Conservation (phyloP, 305 asterid species). For the Rubia peregrina region DNA sequence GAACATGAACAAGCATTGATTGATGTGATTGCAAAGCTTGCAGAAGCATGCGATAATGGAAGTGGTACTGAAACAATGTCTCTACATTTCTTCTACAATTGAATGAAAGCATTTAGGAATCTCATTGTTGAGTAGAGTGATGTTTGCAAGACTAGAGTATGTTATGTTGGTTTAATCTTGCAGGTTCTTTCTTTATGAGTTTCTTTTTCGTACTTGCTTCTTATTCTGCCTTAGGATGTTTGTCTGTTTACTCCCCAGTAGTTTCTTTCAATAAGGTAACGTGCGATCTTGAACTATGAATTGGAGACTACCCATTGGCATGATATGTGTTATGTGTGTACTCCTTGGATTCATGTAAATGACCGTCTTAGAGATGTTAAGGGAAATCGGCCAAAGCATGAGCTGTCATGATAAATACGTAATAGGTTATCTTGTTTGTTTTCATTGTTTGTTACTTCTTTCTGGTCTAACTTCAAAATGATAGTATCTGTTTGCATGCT, state of each 20-base stretch:
- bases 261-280: not conserved
- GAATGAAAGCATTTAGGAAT: slow-evolving; percentile 6
- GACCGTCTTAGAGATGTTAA: not conserved
- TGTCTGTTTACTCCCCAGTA: not conserved
- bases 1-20: slow-evolving; percentile 84
- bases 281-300: not conserved
- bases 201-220: not conserved
- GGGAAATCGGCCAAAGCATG: not conserved
- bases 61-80: slow-evolving; percentile 43
- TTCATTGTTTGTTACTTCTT: not conserved
- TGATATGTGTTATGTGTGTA: not conserved
- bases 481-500: not conserved
- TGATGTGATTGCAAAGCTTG: slow-evolving; percentile 75
- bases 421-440: not conserved
- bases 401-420: not conserved
- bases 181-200: not conserved
- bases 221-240: not conserved
- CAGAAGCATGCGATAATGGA: slow-evolving; percentile 55
- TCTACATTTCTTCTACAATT: slow-evolving; percentile 1
- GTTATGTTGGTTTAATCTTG: not conserved
- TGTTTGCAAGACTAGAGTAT: not conserved
- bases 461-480: not conserved
- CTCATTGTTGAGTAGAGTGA: not conserved
- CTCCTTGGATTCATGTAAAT: not conserved
- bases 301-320: not conserved